Evolutionary conservation across 169 alveolate genomes (phyloP).

Genomic region (Babesia ovis): DNA sequence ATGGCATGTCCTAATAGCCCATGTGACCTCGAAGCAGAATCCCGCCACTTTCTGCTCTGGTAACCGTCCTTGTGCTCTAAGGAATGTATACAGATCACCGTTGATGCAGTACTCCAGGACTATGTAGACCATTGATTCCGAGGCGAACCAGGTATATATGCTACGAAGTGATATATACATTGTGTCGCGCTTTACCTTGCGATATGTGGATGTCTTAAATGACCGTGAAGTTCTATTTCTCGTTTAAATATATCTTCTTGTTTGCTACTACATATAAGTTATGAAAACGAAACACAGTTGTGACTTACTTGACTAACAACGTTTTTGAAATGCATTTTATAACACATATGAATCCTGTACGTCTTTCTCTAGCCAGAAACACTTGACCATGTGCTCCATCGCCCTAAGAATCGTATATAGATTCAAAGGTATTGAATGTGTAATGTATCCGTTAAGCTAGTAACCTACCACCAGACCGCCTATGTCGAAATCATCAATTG

Average conservation of each 20-base stretch:
- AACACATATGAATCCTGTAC: conserved; percentile 86
- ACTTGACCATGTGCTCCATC: conserved; percentile 90
- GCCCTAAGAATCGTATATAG: conserved; percentile 64
- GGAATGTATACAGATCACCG: conserved; percentile 76
- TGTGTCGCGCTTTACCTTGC: conserved; percentile 61
- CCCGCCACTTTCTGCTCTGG: conserved; percentile 75
- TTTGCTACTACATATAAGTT: conserved; percentile 61
- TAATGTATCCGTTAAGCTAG: neutral
- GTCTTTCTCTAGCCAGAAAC: conserved; percentile 83
- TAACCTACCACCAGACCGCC: conserved; percentile 77
- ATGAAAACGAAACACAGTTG: neutral
- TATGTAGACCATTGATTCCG: conserved; percentile 77
- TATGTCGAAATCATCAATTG: conserved; percentile 77
- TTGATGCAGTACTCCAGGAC: conserved; percentile 84
- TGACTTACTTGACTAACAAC: conserved; percentile 66
- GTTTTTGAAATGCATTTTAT: conserved; percentile 81
- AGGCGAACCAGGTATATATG: conserved; percentile 83
- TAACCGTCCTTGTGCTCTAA: conserved; percentile 71
- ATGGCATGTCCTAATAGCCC: conserved; percentile 86
- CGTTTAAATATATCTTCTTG: conserved; percentile 82
- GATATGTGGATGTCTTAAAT: conserved; percentile 84
- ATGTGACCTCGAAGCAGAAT: conserved; percentile 78
- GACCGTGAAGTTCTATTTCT: conserved; percentile 88
- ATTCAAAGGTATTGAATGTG: neutral
- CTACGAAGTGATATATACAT: conserved; percentile 27